Evolutionary conservation across 140 eudicot species (phyloP).

Genomic region (Anethum foeniculum): DNA sequence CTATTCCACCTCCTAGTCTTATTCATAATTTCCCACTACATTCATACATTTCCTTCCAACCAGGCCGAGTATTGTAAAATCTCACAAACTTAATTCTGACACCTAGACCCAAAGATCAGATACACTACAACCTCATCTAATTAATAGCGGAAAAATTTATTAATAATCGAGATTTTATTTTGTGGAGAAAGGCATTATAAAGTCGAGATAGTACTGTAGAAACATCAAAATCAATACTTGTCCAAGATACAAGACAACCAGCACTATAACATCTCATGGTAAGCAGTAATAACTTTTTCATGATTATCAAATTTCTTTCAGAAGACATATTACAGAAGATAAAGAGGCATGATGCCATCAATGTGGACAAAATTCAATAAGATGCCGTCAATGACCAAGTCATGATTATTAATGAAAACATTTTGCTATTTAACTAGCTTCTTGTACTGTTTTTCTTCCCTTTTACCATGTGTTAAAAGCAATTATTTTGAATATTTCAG

Average conservation of each 20-base stretch:
- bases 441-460: neutral
- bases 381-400: neutral
- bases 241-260: neutral
- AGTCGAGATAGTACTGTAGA: neutral
- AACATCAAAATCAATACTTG: neutral
- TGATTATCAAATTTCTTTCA: neutral
- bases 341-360: neutral
- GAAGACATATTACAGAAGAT: neutral
- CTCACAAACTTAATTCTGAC: neutral
- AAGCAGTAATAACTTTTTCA: neutral
- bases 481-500: constrained; percentile 18
- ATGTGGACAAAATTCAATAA: neutral
- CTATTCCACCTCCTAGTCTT: neutral
- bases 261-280: neutral
- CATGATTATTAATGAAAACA: constrained; percentile 3
- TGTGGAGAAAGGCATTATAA: neutral
- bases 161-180: neutral
- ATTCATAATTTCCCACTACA: no score
- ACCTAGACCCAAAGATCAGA: neutral
- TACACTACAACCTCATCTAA: neutral
- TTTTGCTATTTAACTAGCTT: neutral
- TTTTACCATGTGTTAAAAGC: neutral
- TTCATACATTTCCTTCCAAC: neutral
- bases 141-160: neutral
- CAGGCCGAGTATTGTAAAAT: neutral